phyloP scores from a whole-genome alignment of 2,329 filamentous ascomycete species.

The Fusarium pseudograminearum region DNA sequence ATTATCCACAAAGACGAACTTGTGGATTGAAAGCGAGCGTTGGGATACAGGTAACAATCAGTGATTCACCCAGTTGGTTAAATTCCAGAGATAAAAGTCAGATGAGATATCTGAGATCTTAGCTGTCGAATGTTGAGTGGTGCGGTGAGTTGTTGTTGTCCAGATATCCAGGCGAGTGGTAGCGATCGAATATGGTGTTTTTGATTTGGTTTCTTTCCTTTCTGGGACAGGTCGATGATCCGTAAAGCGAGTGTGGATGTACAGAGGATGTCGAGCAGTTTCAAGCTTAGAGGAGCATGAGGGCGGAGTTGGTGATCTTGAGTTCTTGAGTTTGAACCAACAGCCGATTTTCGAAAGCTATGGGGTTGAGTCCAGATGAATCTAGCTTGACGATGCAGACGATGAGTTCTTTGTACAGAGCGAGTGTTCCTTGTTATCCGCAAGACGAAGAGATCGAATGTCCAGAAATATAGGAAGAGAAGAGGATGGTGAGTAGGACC shows the following conservation, averaged over 20 bases:
- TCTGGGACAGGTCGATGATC: slow-evolving; percentile 23
- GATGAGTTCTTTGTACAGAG: slow-evolving; percentile 36
- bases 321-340: slow-evolving; percentile 29
- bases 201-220: slow-evolving; percentile 41
- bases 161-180: slow-evolving; percentile 42
- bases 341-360: slow-evolving; percentile 26
- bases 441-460: slow-evolving; percentile 39
- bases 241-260: slow-evolving; percentile 53
- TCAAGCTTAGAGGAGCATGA: slow-evolving; percentile 25
- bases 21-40: slow-evolving; percentile 57
- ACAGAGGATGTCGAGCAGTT: slow-evolving; percentile 35
- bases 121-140: slow-evolving; percentile 12
- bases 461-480: slow-evolving; percentile 54
- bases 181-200: slow-evolving; percentile 53
- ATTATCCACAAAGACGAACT: slow-evolving; percentile 47
- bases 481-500: slow-evolving; percentile 27
- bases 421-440: slow-evolving; percentile 35
- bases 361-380: slow-evolving; percentile 12
- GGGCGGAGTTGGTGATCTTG: slow-evolving; percentile 26
- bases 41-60: slow-evolving; percentile 30
- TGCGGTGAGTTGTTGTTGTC: slow-evolving; percentile 25
- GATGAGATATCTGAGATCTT: slow-evolving; percentile 30
- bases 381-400: slow-evolving; percentile 31
- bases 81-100: slow-evolving; percentile 23
- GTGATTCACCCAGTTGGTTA: slow-evolving; percentile 32